Conservation (phyloP, 345 rosid genomes). For the Bretschneidera sinensis region DNA sequence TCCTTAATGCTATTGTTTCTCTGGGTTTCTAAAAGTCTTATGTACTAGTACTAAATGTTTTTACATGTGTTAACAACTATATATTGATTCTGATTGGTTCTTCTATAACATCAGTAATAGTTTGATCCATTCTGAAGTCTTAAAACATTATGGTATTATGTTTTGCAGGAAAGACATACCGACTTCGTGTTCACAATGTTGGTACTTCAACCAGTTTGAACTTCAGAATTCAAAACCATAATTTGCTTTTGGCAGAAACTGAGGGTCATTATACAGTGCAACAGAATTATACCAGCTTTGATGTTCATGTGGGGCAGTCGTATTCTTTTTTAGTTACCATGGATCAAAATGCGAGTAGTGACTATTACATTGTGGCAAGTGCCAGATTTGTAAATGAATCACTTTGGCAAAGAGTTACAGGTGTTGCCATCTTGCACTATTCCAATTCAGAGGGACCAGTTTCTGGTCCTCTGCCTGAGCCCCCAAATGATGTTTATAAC, state of each 20-base stretch:
- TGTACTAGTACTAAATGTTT: too few relatives aligned
- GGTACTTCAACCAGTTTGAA: constrained; percentile 89
- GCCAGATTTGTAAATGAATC: constrained; percentile 91
- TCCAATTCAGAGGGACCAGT: constrained; percentile 83
- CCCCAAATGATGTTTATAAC: constrained; percentile 60
- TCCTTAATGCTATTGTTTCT: too few relatives aligned
- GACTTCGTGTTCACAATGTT: constrained; percentile 82
- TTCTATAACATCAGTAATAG: neutral
- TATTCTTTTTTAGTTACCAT: constrained; percentile 83
- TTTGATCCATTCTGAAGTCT: constrained; percentile 2
- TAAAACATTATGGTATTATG: constrained; percentile 5
- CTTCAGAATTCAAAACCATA: constrained; percentile 94
- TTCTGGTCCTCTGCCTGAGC: constrained; percentile 73
- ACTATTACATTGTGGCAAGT: constrained; percentile 91
- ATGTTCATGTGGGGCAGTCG: constrained; percentile 91
- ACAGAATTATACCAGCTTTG: constrained; percentile 70
- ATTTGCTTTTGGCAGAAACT: constrained; percentile 72
- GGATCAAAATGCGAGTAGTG: constrained; percentile 81
- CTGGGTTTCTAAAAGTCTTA: too few relatives aligned
- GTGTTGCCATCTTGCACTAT: constrained; percentile 89
- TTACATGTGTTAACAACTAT: too few relatives aligned
- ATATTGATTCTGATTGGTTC: neutral
- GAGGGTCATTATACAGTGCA: constrained; percentile 73
- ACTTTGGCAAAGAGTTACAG: constrained; percentile 85
- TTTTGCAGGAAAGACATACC: constrained; percentile 78